Percentiles rank a stretch among this genome's conserved stretches.
Conservation (phyloP, 2,329 filamentous ascomycete genomes). For the Onygenales sp. region DNA sequence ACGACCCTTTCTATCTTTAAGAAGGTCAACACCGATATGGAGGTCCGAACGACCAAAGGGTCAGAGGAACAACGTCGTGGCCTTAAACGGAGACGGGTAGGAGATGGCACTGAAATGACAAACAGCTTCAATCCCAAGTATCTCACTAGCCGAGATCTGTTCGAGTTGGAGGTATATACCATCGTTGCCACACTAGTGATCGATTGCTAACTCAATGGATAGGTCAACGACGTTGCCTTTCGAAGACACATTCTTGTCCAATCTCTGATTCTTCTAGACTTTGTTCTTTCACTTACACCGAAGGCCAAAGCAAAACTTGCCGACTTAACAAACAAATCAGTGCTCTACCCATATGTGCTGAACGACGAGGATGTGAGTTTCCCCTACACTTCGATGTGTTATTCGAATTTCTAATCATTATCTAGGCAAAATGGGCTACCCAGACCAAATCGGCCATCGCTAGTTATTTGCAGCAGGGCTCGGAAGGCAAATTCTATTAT, state of each 20-base stretch:
- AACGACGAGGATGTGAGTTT: constrained; percentile 67
- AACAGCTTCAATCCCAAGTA: constrained; percentile 95
- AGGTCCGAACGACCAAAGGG: constrained; percentile 51
- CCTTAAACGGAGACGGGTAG: constrained; percentile 60
- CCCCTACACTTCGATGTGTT: neutral
- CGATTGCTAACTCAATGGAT: constrained; percentile 6
- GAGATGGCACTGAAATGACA: constrained; percentile 52
- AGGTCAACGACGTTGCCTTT: constrained; percentile 91
- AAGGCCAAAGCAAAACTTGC: constrained; percentile 71
- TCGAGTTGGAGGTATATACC: constrained; percentile 71
- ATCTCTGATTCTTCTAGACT: constrained; percentile 87
- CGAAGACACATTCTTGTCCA: constrained; percentile 91
- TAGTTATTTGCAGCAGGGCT: constrained; percentile 68
- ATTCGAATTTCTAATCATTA: neutral
- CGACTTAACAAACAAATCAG: constrained; percentile 71
- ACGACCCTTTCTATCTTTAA: constrained; percentile 67
- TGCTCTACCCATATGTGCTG: constrained; percentile 71
- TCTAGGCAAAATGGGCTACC: constrained; percentile 70
- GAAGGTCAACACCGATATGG: constrained; percentile 55
- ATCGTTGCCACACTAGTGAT: constrained; percentile 14
- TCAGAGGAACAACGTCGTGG: constrained; percentile 56
- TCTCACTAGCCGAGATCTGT: constrained; percentile 91
- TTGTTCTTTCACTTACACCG: constrained; percentile 79
- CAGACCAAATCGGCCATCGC: constrained; percentile 71
- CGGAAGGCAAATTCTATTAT: constrained; percentile 85